Percentiles rank a stretch among this genome's conserved stretches.
These are phyloP conservation scores for Quercus lobata DNA, from an alignment of 331 rosid species.

Conservation along the genomic window DNA sequence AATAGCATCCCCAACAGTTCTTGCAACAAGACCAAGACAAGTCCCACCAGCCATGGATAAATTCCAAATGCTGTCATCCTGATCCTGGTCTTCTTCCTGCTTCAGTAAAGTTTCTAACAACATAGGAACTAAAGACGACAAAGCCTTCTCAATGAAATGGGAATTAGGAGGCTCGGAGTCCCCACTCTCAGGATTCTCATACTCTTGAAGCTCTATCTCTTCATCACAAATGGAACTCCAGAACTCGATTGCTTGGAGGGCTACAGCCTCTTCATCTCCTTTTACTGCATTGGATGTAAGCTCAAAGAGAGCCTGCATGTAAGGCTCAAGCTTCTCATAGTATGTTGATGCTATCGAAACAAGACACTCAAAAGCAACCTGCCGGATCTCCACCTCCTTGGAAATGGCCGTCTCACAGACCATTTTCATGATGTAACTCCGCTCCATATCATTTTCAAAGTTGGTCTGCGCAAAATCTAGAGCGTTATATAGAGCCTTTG, in stretches of 20 bases:
- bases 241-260: slow-evolving; percentile 48
- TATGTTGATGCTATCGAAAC: slow-evolving; percentile 42
- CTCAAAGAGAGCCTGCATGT: slow-evolving; percentile 43
- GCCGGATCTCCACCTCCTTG: slow-evolving; percentile 36
- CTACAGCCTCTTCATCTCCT: slow-evolving; percentile 39
- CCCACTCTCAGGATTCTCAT: slow-evolving; percentile 25
- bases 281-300: slow-evolving; percentile 46
- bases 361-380: slow-evolving; percentile 51
- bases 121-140: slow-evolving; percentile 36
- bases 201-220: slow-evolving; percentile 40
- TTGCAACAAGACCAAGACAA: slow-evolving; percentile 39
- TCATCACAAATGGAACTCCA: slow-evolving; percentile 51
- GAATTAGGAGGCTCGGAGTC: slow-evolving; percentile 33
- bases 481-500: slow-evolving; percentile 39
- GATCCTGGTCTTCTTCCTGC: slow-evolving; percentile 50
- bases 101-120: slow-evolving; percentile 39
- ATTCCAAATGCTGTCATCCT: slow-evolving; percentile 44
- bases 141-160: slow-evolving; percentile 33
- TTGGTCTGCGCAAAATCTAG: slow-evolving; percentile 40
- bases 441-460: slow-evolving; percentile 46
- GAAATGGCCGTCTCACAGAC: slow-evolving; percentile 40
- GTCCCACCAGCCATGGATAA: slow-evolving; percentile 50
- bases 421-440: slow-evolving; percentile 42
- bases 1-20: slow-evolving; percentile 40
- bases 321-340: slow-evolving; percentile 39